Conservation (phyloP, 345 rosid genomes). For the Carallia pectinifolia region DNA sequence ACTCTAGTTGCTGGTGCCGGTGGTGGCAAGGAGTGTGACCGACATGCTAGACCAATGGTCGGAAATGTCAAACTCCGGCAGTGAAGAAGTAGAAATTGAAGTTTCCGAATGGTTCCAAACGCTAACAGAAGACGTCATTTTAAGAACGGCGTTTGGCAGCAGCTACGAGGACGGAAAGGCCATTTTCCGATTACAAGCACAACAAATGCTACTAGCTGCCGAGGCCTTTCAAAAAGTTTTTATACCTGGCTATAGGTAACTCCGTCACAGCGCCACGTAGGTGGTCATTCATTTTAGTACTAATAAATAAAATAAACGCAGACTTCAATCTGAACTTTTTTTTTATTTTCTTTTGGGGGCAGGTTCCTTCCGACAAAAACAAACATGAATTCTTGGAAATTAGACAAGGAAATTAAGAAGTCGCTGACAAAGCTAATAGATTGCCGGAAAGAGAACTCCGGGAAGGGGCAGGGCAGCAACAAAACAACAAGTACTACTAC, state of each 20-base stretch:
- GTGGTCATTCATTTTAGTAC: background rate
- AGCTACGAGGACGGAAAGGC: slow-evolving; percentile 69
- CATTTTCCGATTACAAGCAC: slow-evolving; percentile 52
- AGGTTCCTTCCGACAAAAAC: slow-evolving; percentile 30
- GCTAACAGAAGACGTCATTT: slow-evolving; percentile 40
- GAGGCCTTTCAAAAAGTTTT: slow-evolving; percentile 30
- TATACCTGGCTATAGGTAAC: slow-evolving; percentile 68
- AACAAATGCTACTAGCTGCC: slow-evolving; percentile 35
- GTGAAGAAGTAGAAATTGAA: slow-evolving; percentile 28
- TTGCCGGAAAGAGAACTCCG: slow-evolving; percentile 7
- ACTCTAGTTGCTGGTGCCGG: slow-evolving; percentile 34
- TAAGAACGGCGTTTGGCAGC: slow-evolving; percentile 60
- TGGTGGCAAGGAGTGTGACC: slow-evolving; percentile 27
- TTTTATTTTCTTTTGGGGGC: background rate
- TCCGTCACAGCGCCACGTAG: too few species aligned
- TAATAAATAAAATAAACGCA: too few species aligned
- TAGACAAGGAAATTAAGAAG: slow-evolving; percentile 24
- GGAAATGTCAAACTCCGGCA: slow-evolving; percentile 21
- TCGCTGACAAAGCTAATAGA: slow-evolving; percentile 24
- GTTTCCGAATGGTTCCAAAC: slow-evolving; percentile 35
- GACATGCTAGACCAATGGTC: slow-evolving; percentile 38
- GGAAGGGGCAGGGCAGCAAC: too few species aligned
- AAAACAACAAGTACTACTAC: too few species aligned
- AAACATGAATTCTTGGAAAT: slow-evolving; percentile 30
- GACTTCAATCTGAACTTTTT: background rate